Conservation (phyloP, 306 rosid species). For the Lagenaria siceraria region DNA sequence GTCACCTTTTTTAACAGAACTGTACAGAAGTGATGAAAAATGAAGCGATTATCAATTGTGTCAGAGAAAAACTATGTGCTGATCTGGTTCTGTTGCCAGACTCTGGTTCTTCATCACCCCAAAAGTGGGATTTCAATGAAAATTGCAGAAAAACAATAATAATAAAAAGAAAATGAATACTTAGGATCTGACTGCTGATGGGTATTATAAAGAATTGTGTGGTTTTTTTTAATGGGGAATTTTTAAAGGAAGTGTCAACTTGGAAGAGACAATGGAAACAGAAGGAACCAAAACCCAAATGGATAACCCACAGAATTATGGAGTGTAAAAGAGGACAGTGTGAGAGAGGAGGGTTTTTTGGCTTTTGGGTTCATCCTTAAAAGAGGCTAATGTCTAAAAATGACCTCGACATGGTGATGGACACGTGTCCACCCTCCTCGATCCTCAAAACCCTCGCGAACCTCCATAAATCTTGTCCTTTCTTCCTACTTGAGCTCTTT, state of each 20-base stretch:
- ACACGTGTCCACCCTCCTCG: constrained; percentile 40
- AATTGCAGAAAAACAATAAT: not conserved
- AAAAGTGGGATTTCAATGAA: not conserved
- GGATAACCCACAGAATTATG: constrained; percentile 9
- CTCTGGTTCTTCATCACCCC: not conserved
- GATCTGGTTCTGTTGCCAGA: not conserved
- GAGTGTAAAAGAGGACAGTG: not conserved
- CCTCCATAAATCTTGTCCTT: constrained; percentile 19
- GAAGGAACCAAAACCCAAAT: not conserved
- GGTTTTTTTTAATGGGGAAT: not conserved
- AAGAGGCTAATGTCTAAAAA: not conserved
- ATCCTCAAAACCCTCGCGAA: constrained; percentile 43
- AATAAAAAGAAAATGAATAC: not conserved
- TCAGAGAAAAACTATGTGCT: constrained; percentile 6
- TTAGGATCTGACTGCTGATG: not conserved
- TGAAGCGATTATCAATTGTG: not conserved
- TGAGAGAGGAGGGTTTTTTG: not conserved
- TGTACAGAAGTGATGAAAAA: not conserved
- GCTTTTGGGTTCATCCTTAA: not conserved
- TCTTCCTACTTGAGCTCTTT: not conserved
- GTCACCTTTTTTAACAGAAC: not conserved
- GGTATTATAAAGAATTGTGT: not conserved
- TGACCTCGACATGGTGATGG: constrained; percentile 23
- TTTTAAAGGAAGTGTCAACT: not conserved
- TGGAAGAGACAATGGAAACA: not conserved